Evolutionary conservation across 495 filamentous ascomycete genomes (phyloP), one percentile per base, ranked within the genome.

Genomic region (Neurospora sp.): DNA sequence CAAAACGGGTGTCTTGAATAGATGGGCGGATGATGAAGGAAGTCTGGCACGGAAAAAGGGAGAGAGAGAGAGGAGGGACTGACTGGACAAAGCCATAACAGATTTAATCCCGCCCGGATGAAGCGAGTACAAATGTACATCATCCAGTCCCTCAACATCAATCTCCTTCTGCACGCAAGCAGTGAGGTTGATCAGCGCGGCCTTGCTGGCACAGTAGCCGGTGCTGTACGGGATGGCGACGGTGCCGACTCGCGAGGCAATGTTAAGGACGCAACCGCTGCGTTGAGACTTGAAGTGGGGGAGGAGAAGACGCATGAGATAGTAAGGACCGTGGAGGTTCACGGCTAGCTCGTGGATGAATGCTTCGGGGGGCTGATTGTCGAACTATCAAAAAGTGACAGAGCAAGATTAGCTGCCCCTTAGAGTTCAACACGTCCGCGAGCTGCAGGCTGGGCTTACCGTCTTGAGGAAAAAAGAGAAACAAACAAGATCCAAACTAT

Each of bases 301-400:
- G 15, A 81, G 39, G 7, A 78, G 43, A 24, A 82, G 73, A n/a
- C 79, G 74, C 80, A 81, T 81, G 38, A 82, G 79, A 39, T 73
- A 79, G 73, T 82, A 82, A 0, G 80, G 84, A 36, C 87, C 85
- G 77, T 87, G 83, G 78, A 89, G 87, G 82, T 89, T 85, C 59
- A 88, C 84, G 3, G 88, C 87, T 6, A 88, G 86, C 78, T 88
- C 87, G 5, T 84, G 84, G 79, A 90, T 87, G 81, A 90, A 90
- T 48, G 76, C 72, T 9, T 48, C 31, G 1, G 80, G 79, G 19
- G 74, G 71, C 54, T 81, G 80, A 28, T 59, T 71, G 74, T 82
- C 74, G 3, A 82, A 59, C 78, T 77, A 5, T 4, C 3, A 24
- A 43, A 37, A 37, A 38, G 13, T 5, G 31, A 37, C 10, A 74